Base-by-base conservation (phyloP, 73 alveolate species). In the Uronychia binucleata region DNA sequence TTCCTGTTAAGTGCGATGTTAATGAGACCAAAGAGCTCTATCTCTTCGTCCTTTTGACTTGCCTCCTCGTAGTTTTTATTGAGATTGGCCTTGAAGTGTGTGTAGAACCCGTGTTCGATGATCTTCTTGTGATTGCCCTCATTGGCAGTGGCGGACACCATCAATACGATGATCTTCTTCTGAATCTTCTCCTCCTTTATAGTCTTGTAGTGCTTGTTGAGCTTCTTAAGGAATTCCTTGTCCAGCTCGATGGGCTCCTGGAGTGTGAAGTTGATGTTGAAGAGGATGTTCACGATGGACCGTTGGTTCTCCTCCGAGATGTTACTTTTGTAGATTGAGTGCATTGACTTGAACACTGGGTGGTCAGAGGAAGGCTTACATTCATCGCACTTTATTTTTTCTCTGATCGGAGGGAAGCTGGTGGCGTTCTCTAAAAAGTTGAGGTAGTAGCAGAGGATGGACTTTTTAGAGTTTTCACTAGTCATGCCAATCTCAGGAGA, bases 71-170 rank as follows among this genome's bases (percentile, higher is more conserved):
- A 78, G 30, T 33, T 27, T 29, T 77, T 78, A 59, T 89, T 89
- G 32, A 89, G 83, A 31, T 89, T 89, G 46, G 27, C 77, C 32
- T 89, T 89, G 35, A 89, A 89, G 30, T 84, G 82, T 26, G 92
- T 83, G 80, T 84, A 89, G 86, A 89, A 89, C 8, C 90, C 90
- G 46, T 75, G 78, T 74, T 89, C 86, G 31, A 89, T 89, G n/a
- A 89, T 74, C 34, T 59, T 85, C 83, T 89, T 89, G 85, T 89
- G 95, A 58, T 89, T 89, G 29, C 57, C 87, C 33, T 89, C 92
- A 0, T 75, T 87, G 5, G 92, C 90, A 1, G 92, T 83, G 28
- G 95, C 91, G 26, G 90, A 78, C 26, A 89, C 95, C 28, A 85
- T 81, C 5, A 89, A 77, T 27, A 80, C 90, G 5, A 89, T 89